Evolutionary conservation across 2,329 filamentous ascomycete genomes (phyloP), one percentile per base, ranked within the genome.

Genomic region (Gaeumannomyces tritici): DNA sequence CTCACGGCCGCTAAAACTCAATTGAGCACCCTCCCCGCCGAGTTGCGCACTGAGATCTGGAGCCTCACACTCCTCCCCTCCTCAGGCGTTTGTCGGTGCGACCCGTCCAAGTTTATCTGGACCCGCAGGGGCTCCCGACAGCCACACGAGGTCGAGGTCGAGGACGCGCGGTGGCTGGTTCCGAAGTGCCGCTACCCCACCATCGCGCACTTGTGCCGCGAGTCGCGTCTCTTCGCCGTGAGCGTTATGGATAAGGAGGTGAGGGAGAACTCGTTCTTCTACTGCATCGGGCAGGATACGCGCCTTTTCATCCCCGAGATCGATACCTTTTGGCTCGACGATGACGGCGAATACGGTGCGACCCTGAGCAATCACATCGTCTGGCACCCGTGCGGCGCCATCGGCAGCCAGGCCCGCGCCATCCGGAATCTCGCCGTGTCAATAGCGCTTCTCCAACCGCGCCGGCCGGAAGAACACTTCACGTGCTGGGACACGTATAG

Each of bases 391-490:
- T 27, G 27, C 26, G 55, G 55, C 55, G 55, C 24, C 21, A 29
- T 57, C 55, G 55, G 55, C 55, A 26, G 55, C 21, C 55, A 27
- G 26, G 55, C 31, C 55, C 24, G 31, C 9, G 27, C 21, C 26
- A 57, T 57, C 55, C 55, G 55, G 26, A 57, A 57, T 27, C 55
- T 57, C 55, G 55, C 55, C 55, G 55, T 57, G 27, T 57, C 55
- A 27, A 27, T 13, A 27, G 55, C 55, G 55, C 6, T 57, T 29
- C 11, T 57, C 24, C 26, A 29, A 15, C 31, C 55, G 24, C 21
- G 27, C 9, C 55, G 24, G 55, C 55, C 12, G 26, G 8, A 1
- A 13, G 55, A n/a, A 8, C 1, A 7, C 24, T 11, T 29, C 11
- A 29, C 55, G 55, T 18, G 6, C 55, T 57, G 55, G 55, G 55